Base-by-base conservation (phyloP, 2,329 filamentous ascomycete species). In the Plenodomus tracheiphilus region DNA sequence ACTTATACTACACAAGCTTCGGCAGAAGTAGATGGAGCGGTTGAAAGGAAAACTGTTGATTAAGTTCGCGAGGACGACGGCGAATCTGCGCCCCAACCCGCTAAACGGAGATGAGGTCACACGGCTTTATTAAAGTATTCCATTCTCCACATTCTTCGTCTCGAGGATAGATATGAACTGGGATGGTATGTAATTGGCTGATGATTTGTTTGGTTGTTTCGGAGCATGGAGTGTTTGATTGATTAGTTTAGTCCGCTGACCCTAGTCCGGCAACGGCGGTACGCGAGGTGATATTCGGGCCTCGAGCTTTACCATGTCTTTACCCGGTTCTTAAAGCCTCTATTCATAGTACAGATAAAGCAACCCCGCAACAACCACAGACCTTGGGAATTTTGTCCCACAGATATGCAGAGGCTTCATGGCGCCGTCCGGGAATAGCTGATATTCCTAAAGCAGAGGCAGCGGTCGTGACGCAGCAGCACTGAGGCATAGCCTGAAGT, bases 231-330 rank as follows among this genome's bases (percentile, higher is more conserved):
- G 32, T 19, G 34, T n/a, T n/a, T 11, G 16, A 16, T 49, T 46
- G 34, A 49, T 46, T 41, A 38, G 42, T 42, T 49, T 52, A 39
- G 45, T 45, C 46, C 22, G 37, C 49, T 49, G 41, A 43, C 38
- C 42, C 42, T 42, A 46, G 49, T 39, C 46, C 46, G 46, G 49
- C 39, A 46, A 32, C 40, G 20, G 20, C 21, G 22, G 21, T 22
- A 42, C 38, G 35, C 41, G 30, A 41, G n/a, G 42, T 43, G 36
- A 39, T 30, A 16, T 39, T 41, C 35, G 39, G 40, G 41, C 39
- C 49, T 39, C 37, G 46, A 49, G 28, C 46, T 53, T 53, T 49
- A 16, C 46, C 46, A 45, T 42, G 28, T 17, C 36, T 53, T 43
- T 49, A 49, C 22, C 46, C 42, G 49, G 36, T 36, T 34, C 32